Base-by-base conservation (phyloP, 768 basidiomycete genomes). In the Mycena olivaceomarginata region DNA sequence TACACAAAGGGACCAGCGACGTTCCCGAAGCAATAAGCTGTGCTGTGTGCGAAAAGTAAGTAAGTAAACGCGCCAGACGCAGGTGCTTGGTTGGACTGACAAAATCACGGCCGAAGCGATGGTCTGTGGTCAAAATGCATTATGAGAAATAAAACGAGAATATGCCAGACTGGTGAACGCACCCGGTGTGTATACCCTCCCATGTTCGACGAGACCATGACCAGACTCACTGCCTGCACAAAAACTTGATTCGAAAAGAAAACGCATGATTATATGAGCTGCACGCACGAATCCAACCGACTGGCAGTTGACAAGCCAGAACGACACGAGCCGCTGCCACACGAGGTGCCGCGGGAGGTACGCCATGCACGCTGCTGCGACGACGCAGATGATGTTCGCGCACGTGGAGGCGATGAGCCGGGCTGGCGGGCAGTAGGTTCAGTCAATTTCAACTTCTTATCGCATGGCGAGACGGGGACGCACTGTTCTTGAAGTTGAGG, bases 141-240 rank as follows among this genome's bases (percentile, higher is more conserved):
- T 16, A 18, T 18, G 31, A 45, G 51, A 10, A 70, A 62, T 20
- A 3, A 22, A 12, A 31, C 20, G 12, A 1, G 20, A 20, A 53
- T 53, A 8, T 20, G 8, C 6, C 20, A n/a, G 18, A 53, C 9
- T 10, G 43, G 51, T 18, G 18, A 41, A 57, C 71, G 22, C 12
- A 77, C 76, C 15, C 80, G 75, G 65, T 81, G 80, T 12, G 80
- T 81, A 62, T 79, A 81, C 16, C 80, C 80, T 31, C 80, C 78
- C 80, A 81, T 81, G 57, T 81, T 81, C 41, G 80, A 81, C 5
- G 75, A 79, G 20, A 79, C 78, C 80, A 81, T 81, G 16, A 81
- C 80, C 57, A 81, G 48, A 16, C 80, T 69, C 6, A 53, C 74
- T 15, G 77, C 75, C 77, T 75, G 18, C 6, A 3, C 18, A 1